Conservation (phyloP, 805 yeast genomes). For the Wickerhamiella galacta region DNA sequence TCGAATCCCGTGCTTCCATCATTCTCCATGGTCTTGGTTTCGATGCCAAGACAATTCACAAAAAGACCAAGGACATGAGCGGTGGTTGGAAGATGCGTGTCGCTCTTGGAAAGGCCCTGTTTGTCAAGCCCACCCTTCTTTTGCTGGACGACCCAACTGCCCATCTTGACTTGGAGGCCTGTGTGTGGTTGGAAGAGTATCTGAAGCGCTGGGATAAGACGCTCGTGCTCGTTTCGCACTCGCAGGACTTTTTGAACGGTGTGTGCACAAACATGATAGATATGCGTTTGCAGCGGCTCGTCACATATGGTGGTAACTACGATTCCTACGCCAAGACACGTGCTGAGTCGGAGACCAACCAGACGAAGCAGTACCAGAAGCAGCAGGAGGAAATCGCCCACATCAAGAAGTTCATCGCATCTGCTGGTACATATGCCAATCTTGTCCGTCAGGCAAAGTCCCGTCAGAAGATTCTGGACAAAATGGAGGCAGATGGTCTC, state of each 20-base stretch:
- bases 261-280: constrained; percentile 97
- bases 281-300: constrained; percentile 71
- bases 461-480: constrained; percentile 96
- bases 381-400: constrained; percentile 98
- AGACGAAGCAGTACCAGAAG: constrained; percentile 90
- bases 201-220: constrained; percentile 87
- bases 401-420: constrained; percentile 95
- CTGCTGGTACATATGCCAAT: constrained; percentile 99
- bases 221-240: constrained; percentile 87
- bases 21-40: constrained; percentile 96
- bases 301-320: constrained; percentile 91
- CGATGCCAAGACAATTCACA: constrained; percentile 68
- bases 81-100: constrained; percentile 99
- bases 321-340: constrained; percentile 94
- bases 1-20: constrained; percentile 90
- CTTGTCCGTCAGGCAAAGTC: constrained; percentile 97
- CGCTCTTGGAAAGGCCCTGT: constrained; percentile 91
- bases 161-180: constrained; percentile 96
- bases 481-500: constrained; percentile 98
- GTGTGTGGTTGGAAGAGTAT: constrained; percentile 99
- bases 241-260: constrained; percentile 98
- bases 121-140: constrained; percentile 91
- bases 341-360: constrained; percentile 84
- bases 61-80: constrained; percentile 96
- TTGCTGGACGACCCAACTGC: constrained; percentile 98